Evolutionary conservation across 176 grass and related monocot genomes (phyloP).

Genomic region (Triticum timopheevii): DNA sequence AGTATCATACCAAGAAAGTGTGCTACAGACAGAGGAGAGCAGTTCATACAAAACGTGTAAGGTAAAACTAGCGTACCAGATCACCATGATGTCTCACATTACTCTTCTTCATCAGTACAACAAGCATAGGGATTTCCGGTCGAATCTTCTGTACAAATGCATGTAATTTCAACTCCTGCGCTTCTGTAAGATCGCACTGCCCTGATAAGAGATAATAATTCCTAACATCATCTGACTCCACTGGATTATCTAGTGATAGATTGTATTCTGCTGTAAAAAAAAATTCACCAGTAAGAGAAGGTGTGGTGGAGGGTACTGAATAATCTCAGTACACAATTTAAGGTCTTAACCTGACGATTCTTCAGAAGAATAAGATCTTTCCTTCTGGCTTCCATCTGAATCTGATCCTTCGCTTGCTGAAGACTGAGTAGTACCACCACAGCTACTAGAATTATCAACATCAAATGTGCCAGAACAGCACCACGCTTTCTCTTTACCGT

Average conservation of each 20-base stretch:
- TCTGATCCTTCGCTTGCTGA: background rate
- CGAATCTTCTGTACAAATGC: background rate
- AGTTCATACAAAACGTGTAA: no score
- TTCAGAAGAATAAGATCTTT: background rate
- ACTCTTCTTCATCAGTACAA: no score
- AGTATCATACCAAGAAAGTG: no score
- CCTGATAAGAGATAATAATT: slow-evolving; percentile 13
- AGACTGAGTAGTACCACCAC: background rate
- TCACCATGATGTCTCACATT: no score
- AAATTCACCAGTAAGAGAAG: background rate
- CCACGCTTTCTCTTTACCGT: slow-evolving; percentile 30
- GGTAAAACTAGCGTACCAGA: no score
- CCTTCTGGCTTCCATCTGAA: background rate
- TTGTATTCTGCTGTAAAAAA: slow-evolving; percentile 2
- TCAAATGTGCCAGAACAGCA: slow-evolving; percentile 14
- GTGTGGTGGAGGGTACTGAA: background rate
- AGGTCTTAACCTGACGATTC: slow-evolving; percentile 37
- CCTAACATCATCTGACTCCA: background rate
- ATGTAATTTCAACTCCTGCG: background rate
- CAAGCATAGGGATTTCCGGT: background rate
- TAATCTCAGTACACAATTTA: background rate
- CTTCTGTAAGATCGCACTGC: background rate
- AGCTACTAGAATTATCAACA: background rate
- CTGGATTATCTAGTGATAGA: background rate
- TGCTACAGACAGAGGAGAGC: no score